Percentiles rank a stretch among this genome's conserved stretches.
Conservation (phyloP, 352 stramenopile species). For the Phytophthora syringae region DNA sequence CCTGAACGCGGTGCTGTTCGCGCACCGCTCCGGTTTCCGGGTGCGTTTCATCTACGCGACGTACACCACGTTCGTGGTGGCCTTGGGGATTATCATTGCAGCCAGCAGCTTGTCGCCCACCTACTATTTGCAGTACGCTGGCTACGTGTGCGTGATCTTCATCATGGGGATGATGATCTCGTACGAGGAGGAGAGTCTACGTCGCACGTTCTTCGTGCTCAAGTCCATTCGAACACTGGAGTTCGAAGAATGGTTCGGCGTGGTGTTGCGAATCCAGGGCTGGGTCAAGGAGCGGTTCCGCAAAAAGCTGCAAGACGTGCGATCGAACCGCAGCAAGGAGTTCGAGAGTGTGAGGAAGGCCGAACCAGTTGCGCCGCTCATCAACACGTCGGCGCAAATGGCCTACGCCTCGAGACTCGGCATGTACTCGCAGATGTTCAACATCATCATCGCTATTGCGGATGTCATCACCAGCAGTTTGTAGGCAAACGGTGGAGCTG, state of each 20-base stretch:
- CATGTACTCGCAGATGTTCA: slow-evolving; percentile 83
- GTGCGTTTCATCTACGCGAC: slow-evolving; percentile 84
- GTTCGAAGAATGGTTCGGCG: slow-evolving; percentile 83
- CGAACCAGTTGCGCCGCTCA: slow-evolving; percentile 37
- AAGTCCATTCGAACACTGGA: slow-evolving; percentile 83
- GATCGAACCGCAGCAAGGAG: slow-evolving; percentile 56
- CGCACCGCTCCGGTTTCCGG: slow-evolving; percentile 78
- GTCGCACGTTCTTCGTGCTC: slow-evolving; percentile 82
- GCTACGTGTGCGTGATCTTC: slow-evolving; percentile 72
- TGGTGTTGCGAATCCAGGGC: slow-evolving; percentile 75
- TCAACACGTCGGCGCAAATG: slow-evolving; percentile 80
- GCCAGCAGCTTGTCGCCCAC: slow-evolving; percentile 55
- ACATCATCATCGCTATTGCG: slow-evolving; percentile 77
- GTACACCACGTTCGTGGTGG: slow-evolving; percentile 72
- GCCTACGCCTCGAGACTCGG: slow-evolving; percentile 76
- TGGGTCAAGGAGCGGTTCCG: slow-evolving; percentile 74
- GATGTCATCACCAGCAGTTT: slow-evolving; percentile 67
- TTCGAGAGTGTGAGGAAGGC: slow-evolving; percentile 24
- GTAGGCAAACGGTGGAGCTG: slow-evolving; percentile 10
- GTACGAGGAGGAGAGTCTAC: slow-evolving; percentile 81
- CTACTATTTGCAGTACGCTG: slow-evolving; percentile 76
- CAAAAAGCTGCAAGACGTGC: slow-evolving; percentile 62
- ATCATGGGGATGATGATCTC: slow-evolving; percentile 88
- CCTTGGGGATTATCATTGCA: slow-evolving; percentile 67
- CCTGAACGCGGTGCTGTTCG: slow-evolving; percentile 81